Conservation (phyloP, 345 rosid genomes). For the Acer negundo region DNA sequence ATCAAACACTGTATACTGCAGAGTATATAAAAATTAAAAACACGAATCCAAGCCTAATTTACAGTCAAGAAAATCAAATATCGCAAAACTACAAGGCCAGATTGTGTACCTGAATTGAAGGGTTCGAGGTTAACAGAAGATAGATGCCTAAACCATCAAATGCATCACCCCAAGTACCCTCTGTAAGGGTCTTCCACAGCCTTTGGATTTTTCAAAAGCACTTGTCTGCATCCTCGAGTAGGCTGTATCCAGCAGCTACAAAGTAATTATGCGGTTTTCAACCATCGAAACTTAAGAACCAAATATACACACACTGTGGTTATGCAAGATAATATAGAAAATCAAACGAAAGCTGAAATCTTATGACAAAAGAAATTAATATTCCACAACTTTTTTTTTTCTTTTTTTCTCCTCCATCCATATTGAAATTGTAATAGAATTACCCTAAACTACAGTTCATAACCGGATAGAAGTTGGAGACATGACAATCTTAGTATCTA, state of each 20-base stretch:
- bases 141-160: conserved; percentile 79
- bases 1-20: too few species aligned
- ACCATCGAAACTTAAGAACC: too few species aligned
- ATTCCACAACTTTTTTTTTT: neutral
- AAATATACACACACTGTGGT: neutral
- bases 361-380: too few species aligned
- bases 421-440: neutral
- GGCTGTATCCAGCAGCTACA: too few species aligned
- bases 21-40: too few species aligned
- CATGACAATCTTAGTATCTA: too few species aligned
- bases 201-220: conserved; percentile 78
- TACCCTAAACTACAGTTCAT: neutral
- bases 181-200: conserved; percentile 65
- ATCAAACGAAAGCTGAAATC: neutral
- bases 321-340: neutral
- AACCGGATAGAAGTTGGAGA: neutral
- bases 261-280: too few species aligned
- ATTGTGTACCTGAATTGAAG: too few species aligned
- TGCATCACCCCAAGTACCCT: conserved; percentile 56
- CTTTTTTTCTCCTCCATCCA: neutral
- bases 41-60: too few species aligned
- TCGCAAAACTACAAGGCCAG: too few species aligned
- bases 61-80: too few species aligned
- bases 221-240: conserved; percentile 20
- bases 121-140: conserved; percentile 31